Conservation (phyloP, 805 yeast species). For the Sugiyamaella boreocaroliniensis region DNA sequence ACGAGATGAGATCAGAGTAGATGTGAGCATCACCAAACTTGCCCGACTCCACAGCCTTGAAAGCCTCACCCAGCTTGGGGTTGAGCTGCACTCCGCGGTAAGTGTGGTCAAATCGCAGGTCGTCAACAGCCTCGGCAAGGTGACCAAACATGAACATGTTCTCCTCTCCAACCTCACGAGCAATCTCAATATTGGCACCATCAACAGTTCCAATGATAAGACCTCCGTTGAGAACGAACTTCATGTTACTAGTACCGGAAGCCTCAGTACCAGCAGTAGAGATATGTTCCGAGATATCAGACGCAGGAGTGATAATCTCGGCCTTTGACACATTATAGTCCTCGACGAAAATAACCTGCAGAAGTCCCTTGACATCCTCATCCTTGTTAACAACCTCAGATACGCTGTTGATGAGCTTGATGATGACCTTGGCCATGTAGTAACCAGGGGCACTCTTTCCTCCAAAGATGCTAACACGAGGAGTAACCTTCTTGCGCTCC, state of each 20-base stretch:
- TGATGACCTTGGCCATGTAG: conserved; percentile 87
- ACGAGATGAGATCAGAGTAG: conserved; percentile 59
- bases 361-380: conserved; percentile 60
- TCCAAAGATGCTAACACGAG: conserved; percentile 80
- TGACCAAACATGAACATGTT: conserved; percentile 89
- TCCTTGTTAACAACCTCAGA: conserved; percentile 76
- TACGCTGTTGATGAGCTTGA: conserved; percentile 76
- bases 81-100: conserved; percentile 56
- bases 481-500: conserved; percentile 55
- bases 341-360: conserved; percentile 83
- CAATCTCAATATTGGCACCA: conserved; percentile 93
- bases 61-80: conserved; percentile 53
- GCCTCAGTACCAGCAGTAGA: conserved; percentile 98
- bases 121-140: conserved; percentile 84
- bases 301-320: conserved; percentile 82
- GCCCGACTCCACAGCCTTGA: conserved; percentile 60
- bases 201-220: conserved; percentile 92
- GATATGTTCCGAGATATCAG: conserved; percentile 87
- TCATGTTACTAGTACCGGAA: conserved; percentile 94
- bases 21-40: conserved; percentile 59
- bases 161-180: conserved; percentile 89
- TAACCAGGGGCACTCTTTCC: conserved; percentile 98
- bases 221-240: conserved; percentile 91
- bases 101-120: conserved; percentile 67
- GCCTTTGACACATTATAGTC: conserved; percentile 94